Base-by-base conservation (phyloP, 2,329 filamentous ascomycete species). In the Paracamarosporium sp. region DNA sequence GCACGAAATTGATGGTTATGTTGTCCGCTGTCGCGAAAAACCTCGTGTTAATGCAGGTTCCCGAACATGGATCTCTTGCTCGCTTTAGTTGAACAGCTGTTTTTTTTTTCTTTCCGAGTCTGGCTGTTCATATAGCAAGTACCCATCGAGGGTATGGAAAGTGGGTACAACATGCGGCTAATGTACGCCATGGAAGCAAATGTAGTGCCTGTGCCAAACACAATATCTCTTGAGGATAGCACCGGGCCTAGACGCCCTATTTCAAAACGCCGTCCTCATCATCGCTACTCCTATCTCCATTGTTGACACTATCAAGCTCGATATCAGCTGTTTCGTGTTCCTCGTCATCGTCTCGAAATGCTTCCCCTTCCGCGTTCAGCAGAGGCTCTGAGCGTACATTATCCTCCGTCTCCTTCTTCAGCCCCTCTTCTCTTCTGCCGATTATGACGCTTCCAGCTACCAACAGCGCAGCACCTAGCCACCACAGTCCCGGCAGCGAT, bases 391-490 rank as follows among this genome's bases (percentile, higher is more conserved):
- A 62, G 2, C 63, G 66, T 1, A 61, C 62, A 5, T 60, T 63
- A 53, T 70, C 72, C 15, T 65, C 68, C n/a, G 57, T 63, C 22
- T 52, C 65, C 27, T 76, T 70, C 58, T 72, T 71, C 20, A 64
- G 70, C 1, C 74, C 76, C 53, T 88, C 88, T 56, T 90, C 88
- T 66, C 91, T 86, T 54, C 85, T 81, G 2, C 91, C 90, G 62
- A 93, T 90, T 57, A 94, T 88, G 41, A 94, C 90, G 63, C 91
- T 93, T 2, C 91, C 91, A 0, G 85, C 88, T 1, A 93, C 88
- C 9, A 94, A 80, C 68, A 93, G 76, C 4, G 85, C 80, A 0
- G 91, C 91, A 12, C 91, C 91, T 5, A 87, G 77, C 87, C 90
- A 93, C 91, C 91, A 94, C 38, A 92, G 78, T 9, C 85, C 86